Percentiles rank a stretch among this genome's conserved stretches.
These are phyloP conservation scores for Amanita inopinata DNA, from an alignment of 768 basidiomycete genomes.

Conservation along the genomic window DNA sequence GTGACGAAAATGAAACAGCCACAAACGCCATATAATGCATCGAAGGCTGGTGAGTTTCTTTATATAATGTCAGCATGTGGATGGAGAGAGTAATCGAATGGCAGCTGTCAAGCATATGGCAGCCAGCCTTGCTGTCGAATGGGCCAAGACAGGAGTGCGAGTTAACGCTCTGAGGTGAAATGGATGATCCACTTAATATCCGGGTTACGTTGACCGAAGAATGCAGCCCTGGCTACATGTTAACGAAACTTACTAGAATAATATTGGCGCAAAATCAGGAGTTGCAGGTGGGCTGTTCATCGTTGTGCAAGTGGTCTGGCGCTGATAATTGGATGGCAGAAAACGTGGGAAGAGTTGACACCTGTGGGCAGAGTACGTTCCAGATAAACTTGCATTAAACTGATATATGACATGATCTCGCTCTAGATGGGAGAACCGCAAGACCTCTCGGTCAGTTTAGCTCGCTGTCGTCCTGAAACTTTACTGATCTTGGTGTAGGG, in stretches of 20 bases:
- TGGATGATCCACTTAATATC: constrained; percentile 7
- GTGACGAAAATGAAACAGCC: constrained; percentile 29
- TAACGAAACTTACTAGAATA: constrained; percentile 80
- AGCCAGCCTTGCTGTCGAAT: constrained; percentile 85
- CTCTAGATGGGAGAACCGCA: constrained; percentile 83
- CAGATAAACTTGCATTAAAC: neutral
- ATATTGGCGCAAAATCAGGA: constrained; percentile 69
- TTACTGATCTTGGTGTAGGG: constrained; percentile 35
- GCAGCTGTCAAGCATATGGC: constrained; percentile 91
- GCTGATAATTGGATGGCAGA: constrained; percentile 27
- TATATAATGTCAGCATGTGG: neutral
- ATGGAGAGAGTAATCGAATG: constrained; percentile 10
- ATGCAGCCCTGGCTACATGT: constrained; percentile 84
- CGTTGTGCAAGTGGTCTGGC: neutral
- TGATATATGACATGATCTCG: constrained; percentile 9
- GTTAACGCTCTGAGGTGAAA: constrained; percentile 71
- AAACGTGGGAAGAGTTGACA: constrained; percentile 76
- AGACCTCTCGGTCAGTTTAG: constrained; percentile 61
- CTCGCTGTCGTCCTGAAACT: constrained; percentile 1
- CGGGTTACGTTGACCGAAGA: constrained; percentile 4
- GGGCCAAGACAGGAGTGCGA: constrained; percentile 83
- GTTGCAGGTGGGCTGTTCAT: constrained; percentile 57
- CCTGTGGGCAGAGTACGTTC: constrained; percentile 76
- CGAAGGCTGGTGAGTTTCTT: constrained; percentile 70
- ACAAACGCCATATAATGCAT: constrained; percentile 94